A percentile compares a stretch with the other conserved stretches of the same genome.
These are phyloP conservation scores for Aspergillus sparsus DNA, from an alignment of 495 filamentous ascomycete genomes.

Conservation along the genomic window DNA sequence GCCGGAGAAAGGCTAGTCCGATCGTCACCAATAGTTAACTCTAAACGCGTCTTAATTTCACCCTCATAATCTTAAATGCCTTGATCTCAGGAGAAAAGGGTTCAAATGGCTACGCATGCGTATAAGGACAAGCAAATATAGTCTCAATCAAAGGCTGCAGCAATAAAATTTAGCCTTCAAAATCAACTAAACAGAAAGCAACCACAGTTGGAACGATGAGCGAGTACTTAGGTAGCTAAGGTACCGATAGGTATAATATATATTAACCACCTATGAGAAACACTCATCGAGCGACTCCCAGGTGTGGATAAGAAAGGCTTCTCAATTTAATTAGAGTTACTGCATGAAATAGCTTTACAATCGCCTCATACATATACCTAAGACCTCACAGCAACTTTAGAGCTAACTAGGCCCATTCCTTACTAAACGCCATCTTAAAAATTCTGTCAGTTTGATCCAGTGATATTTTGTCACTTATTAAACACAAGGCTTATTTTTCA, in stretches of 20 bases:
- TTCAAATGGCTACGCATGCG: not conserved
- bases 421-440: not conserved
- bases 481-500: too few species aligned
- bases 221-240: too few species aligned
- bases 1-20: too few species aligned
- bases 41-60: not conserved
- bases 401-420: not conserved
- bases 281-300: not conserved
- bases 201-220: not conserved
- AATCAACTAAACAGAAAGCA: not conserved
- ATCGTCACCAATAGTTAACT: too few species aligned
- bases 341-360: not conserved
- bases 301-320: not conserved
- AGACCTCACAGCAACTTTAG: not conserved
- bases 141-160: not conserved
- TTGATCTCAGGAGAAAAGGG: not conserved
- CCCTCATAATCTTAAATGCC: not conserved
- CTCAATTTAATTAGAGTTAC: not conserved
- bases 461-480: too few species aligned
- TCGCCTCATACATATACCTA: not conserved
- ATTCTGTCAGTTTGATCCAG: too few species aligned
- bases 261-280: not conserved
- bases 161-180: not conserved
- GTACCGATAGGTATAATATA: too few species aligned
- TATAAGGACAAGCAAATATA: not conserved